A percentile compares a stretch with the other conserved stretches of the same genome.
phyloP scores from a whole-genome alignment of 208 protist species.

The Leishmania lainsoni region DNA sequence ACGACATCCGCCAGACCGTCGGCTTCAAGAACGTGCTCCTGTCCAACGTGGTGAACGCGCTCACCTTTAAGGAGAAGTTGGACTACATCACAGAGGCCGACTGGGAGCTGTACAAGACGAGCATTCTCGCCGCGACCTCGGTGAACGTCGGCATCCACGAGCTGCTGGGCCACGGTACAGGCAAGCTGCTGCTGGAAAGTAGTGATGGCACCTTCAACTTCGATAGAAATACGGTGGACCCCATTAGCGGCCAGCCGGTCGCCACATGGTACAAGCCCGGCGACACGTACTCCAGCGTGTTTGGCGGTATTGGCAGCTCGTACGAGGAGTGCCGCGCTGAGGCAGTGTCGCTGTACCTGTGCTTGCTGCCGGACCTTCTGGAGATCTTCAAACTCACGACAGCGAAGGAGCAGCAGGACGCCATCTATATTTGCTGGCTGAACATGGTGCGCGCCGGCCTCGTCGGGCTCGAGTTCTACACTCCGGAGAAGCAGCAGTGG shows the following conservation, averaged over 20 bases:
- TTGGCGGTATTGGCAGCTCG: constrained; percentile 65
- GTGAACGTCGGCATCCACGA: constrained; percentile 95
- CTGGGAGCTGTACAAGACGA: constrained; percentile 78
- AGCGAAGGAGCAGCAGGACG: constrained; percentile 40
- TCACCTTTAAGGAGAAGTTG: constrained; percentile 69
- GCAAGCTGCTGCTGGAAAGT: constrained; percentile 76
- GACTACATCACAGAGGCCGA: constrained; percentile 78
- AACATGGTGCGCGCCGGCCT: constrained; percentile 93
- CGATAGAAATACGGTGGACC: constrained; percentile 59
- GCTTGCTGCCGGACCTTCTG: constrained; percentile 59
- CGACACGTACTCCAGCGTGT: constrained; percentile 88
- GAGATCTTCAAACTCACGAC: constrained; percentile 57
- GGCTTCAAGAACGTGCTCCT: constrained; percentile 96
- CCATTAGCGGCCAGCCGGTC: constrained; percentile 71
- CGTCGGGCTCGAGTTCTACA: constrained; percentile 90
- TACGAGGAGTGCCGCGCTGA: constrained; percentile 94
- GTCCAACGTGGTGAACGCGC: constrained; percentile 81
- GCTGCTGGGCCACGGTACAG: constrained; percentile 93
- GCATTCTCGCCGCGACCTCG: constrained; percentile 65
- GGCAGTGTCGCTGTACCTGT: constrained; percentile 88
- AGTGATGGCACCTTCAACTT: constrained; percentile 86
- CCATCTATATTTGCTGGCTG: constrained; percentile 90
- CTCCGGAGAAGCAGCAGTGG: constrained; percentile 83
- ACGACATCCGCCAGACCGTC: constrained; percentile 83
- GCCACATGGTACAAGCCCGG: constrained; percentile 85